Evolutionary conservation across 306 rosid genomes (phyloP).

Genomic region (Mimosa bimucronata): DNA sequence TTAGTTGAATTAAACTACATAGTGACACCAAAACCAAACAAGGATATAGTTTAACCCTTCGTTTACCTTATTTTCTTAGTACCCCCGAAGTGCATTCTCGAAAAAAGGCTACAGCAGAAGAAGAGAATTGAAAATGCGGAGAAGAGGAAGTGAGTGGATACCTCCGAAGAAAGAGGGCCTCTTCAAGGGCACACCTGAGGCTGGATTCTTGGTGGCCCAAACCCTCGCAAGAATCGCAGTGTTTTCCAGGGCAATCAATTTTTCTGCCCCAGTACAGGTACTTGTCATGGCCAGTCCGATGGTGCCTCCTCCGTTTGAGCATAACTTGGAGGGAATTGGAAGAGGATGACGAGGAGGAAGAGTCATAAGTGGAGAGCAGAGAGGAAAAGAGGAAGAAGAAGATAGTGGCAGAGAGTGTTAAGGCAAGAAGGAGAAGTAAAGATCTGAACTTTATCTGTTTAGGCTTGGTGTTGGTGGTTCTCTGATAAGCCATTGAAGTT

Average conservation of each 20-base stretch:
- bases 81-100: neutral
- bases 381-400: constrained; percentile 54
- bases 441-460: constrained; percentile 55
- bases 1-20: neutral
- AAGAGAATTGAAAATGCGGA: neutral
- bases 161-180: constrained; percentile 74
- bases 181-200: constrained; percentile 96
- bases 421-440: constrained; percentile 41
- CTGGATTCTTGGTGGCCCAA: constrained; percentile 98
- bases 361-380: constrained; percentile 49
- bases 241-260: constrained; percentile 96
- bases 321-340: constrained; percentile 20
- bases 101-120: neutral
- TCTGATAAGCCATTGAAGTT: constrained; percentile 56
- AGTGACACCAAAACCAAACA: neutral
- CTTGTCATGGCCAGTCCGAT: constrained; percentile 46
- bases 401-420: constrained; percentile 44
- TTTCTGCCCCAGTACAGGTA: constrained; percentile 86
- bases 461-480: constrained; percentile 40
- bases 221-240: constrained; percentile 86
- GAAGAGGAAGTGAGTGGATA: constrained; percentile 12
- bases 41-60: neutral
- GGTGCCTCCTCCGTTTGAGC: constrained; percentile 34
- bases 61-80: neutral
- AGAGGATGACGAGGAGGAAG: constrained; percentile 46